Base-by-base conservation (phyloP, 768 basidiomycete species). In the Fistulinella prunicolor region DNA sequence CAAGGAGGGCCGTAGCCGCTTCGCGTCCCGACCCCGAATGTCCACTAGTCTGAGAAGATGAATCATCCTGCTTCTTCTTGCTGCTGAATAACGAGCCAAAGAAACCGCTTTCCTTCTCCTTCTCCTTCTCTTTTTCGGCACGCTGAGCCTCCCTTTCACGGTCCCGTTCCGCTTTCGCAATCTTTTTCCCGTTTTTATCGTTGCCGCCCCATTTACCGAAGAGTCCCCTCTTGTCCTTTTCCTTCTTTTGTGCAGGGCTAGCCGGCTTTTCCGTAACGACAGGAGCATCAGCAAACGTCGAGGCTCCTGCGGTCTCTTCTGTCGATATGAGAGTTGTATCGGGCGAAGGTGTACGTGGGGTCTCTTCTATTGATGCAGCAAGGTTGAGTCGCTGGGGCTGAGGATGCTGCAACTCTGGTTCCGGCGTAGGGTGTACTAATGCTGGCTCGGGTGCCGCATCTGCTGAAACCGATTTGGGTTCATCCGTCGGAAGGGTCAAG, bases 31-130 rank as follows among this genome's bases (percentile, higher is more conserved):
- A 74, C n/a, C 72, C 69, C 19, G 73, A 49, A 53, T 61, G 62
- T 42, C 55, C 63, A 13, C 65, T 45, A 19, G 67, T 50, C 43
- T 70, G 55, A 22, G 77, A 66, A 39, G 74, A 65, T 13, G 72
- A 65, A 37, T 94, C 90, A 35, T 90, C 86, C 57, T 83, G 84
- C 77, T 94, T 96, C 77, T 89, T 92, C 65, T 80, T 83, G 55
- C 85, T 76, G 20, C 91, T 84, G 64, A 97, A 97, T 4, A 97
- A 73, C 10, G 90, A 91, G 2, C 93, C 92, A 55, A 98, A 92
- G 74, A 97, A 96, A 2, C 92, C 78, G 17, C 80, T 70, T n/a
- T 88, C 85, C 54, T 76, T 75, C 51, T 75, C 76, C 58, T 79
- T 79, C 23, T 57, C 62, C 53, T 75, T 75, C 46, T 76, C 76